Percentiles rank a stretch among this genome's conserved stretches.
Evolutionary conservation across 1,284 basidiomycete genomes (phyloP).

Genomic region (Fistulina hepatica): DNA sequence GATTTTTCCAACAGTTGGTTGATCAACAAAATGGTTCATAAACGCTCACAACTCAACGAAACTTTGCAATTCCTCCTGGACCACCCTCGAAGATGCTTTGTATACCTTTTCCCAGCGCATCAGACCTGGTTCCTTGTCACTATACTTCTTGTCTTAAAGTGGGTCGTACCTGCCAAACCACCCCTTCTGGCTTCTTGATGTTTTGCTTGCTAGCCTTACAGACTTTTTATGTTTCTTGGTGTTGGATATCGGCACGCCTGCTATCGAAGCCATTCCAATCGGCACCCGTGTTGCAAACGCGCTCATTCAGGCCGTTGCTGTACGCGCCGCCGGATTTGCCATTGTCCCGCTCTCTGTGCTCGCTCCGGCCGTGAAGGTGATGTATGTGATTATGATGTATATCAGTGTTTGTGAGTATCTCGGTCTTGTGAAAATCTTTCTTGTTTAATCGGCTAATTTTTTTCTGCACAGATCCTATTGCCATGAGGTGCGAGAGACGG

Average conservation of each 20-base stretch:
- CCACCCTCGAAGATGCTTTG: slow-evolving; percentile 92
- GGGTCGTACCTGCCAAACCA: slow-evolving; percentile 21
- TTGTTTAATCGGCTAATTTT: too few species aligned
- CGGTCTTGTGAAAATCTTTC: slow-evolving; percentile 3
- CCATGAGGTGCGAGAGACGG: slow-evolving; percentile 43
- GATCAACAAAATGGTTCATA: slow-evolving; percentile 53
- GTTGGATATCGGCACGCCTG: slow-evolving; percentile 75
- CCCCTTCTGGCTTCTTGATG: background rate
- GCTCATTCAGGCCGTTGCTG: slow-evolving; percentile 65
- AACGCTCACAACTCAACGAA: slow-evolving; percentile 55
- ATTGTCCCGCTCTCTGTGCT: slow-evolving; percentile 63
- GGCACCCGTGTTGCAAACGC: slow-evolving; percentile 58
- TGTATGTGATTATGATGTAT: slow-evolving; percentile 40
- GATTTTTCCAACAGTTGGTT: slow-evolving; percentile 49
- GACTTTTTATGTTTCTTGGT: slow-evolving; percentile 89
- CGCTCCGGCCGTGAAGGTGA: slow-evolving; percentile 82
- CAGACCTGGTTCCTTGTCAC: slow-evolving; percentile 89
- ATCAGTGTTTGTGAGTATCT: slow-evolving; percentile 54
- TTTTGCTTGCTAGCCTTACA: slow-evolving; percentile 22
- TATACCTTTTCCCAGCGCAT: slow-evolving; percentile 91
- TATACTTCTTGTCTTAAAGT: slow-evolving; percentile 63
- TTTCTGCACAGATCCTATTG: slow-evolving; percentile 51
- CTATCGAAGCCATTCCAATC: slow-evolving; percentile 60
- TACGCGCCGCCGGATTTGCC: slow-evolving; percentile 82
- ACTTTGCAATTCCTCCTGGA: slow-evolving; percentile 89